phyloP scores from a whole-genome alignment of 2,329 filamentous ascomycete species.

The Diaporthe eres region DNA sequence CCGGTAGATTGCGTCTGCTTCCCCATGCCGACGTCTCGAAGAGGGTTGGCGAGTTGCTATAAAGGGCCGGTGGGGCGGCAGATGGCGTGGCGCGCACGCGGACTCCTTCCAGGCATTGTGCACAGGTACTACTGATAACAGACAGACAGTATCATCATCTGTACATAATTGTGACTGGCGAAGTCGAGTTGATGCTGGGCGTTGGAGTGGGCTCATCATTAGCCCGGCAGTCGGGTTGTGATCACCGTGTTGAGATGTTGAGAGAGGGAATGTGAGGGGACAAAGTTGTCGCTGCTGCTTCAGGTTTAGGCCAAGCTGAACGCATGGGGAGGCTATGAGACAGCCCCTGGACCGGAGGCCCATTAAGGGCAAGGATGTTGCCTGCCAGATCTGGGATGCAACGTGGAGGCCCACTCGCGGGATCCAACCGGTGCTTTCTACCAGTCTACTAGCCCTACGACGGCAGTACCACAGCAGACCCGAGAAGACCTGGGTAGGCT shows the following conservation, averaged over 20 bases:
- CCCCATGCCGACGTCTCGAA: not conserved
- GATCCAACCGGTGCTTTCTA: not conserved
- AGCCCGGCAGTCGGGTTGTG: not conserved
- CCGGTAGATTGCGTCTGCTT: conserved; percentile 22
- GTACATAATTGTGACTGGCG: too few species aligned
- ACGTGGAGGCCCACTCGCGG: conserved; percentile 24
- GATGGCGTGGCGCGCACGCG: conserved; percentile 5
- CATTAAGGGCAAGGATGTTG: not conserved
- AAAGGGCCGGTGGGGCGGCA: conserved; percentile 5
- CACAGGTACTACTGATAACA: not conserved
- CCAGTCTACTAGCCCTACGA: conserved; percentile 28
- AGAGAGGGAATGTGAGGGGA: not conserved
- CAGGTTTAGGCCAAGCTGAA: conserved; percentile 29
- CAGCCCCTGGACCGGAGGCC: conserved; percentile 14
- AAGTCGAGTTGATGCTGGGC: not conserved
- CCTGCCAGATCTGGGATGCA: conserved; percentile 24
- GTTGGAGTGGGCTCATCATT: not conserved
- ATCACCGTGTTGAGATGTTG: not conserved
- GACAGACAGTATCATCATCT: not conserved
- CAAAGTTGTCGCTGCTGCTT: conserved; percentile 28
- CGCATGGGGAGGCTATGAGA: conserved; percentile 17
- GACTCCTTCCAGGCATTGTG: not conserved
- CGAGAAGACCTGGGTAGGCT: not conserved
- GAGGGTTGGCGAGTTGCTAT: not conserved
- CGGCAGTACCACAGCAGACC: not conserved